Evolutionary conservation across 2,329 filamentous ascomycete species (phyloP).

Genomic region (Talaromyces albobiverticillius): DNA sequence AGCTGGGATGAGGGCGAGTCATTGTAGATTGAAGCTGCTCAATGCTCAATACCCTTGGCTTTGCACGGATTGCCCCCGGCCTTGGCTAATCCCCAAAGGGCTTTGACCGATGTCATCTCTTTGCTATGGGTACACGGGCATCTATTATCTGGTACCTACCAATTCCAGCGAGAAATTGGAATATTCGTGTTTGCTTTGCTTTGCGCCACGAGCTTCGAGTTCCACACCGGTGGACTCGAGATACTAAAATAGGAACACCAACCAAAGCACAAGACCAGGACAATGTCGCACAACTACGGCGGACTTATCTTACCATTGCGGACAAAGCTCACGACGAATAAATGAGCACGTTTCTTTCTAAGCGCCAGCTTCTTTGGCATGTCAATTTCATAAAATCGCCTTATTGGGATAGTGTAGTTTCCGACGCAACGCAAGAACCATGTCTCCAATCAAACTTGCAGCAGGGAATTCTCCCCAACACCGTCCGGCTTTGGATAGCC

Average conservation of each 20-base stretch:
- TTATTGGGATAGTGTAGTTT: slow-evolving; percentile 1
- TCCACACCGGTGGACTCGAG: slow-evolving; percentile 5
- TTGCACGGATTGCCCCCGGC: neutral
- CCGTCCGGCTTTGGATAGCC: neutral
- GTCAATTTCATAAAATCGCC: neutral
- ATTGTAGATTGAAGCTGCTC: neutral
- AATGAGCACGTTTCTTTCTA: neutral
- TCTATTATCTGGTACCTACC: neutral
- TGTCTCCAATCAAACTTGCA: slow-evolving; percentile 5
- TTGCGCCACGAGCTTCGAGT: neutral
- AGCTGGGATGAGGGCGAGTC: neutral
- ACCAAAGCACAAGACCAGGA: neutral
- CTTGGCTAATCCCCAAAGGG: neutral
- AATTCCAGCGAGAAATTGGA: neutral
- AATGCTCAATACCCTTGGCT: neutral
- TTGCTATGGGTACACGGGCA: no score
- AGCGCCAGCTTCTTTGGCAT: slow-evolving; percentile 1
- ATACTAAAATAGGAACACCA: slow-evolving; percentile 4
- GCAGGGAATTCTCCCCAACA: neutral
- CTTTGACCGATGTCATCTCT: neutral
- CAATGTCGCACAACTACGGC: slow-evolving; percentile 1
- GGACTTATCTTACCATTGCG: neutral
- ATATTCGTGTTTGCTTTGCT: neutral
- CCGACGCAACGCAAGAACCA: neutral
- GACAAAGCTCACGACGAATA: neutral